Conservation (phyloP, 305 asterid species). For the Fraxinus dipetala region DNA sequence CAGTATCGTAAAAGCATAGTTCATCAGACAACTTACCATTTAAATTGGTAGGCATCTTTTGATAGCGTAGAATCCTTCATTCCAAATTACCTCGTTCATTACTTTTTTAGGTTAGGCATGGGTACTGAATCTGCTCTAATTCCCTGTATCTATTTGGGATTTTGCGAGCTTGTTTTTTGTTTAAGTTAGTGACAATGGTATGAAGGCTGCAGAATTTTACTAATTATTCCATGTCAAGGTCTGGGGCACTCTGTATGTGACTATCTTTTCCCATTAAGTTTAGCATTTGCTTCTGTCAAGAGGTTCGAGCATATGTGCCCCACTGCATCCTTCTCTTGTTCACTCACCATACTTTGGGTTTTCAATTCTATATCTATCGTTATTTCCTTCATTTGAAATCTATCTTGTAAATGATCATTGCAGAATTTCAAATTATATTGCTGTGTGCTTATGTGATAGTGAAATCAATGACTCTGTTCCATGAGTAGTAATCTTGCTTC, state of each 20-base stretch:
- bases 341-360: neutral
- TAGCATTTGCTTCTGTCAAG: neutral
- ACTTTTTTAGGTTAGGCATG: neutral
- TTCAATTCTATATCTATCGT: neutral
- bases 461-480: neutral
- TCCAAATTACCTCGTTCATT: neutral
- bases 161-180: neutral
- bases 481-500: neutral
- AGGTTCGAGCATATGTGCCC: neutral
- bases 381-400: neutral
- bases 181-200: neutral
- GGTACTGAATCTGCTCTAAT: neutral
- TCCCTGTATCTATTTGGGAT: neutral
- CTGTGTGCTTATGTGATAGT: neutral
- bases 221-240: neutral
- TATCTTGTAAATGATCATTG: neutral
- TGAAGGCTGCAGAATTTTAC: neutral
- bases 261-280: neutral
- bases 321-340: neutral
- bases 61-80: neutral
- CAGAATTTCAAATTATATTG: neutral
- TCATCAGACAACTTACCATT: neutral
- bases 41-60: neutral
- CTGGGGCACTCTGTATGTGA: neutral
- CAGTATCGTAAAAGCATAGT: neutral